phyloP scores from a whole-genome alignment of 2,329 filamentous ascomycete genomes.

The Rutstroemia sp. region DNA sequence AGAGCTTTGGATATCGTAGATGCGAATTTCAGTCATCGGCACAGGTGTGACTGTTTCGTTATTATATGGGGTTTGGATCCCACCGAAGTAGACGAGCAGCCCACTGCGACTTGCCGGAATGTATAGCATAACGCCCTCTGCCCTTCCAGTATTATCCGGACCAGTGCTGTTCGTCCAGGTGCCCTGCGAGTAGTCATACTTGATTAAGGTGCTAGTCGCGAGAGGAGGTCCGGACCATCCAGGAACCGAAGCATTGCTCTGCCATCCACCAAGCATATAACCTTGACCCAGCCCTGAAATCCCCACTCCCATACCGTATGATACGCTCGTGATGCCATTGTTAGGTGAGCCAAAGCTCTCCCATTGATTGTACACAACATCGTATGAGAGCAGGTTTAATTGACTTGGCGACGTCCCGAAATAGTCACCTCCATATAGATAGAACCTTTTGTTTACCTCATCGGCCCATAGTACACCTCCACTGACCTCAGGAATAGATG shows the following conservation, averaged over 20 bases:
- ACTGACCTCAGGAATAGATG: conserved; percentile 43
- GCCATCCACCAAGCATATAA: conserved; percentile 57
- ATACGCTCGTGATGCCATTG: conserved; percentile 37
- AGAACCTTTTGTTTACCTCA: conserved; percentile 54
- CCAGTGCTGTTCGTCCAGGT: conserved; percentile 46
- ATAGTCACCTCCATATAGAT: conserved; percentile 55
- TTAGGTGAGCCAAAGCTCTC: conserved; percentile 36
- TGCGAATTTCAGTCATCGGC: conserved; percentile 43
- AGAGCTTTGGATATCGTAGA: conserved; percentile 53
- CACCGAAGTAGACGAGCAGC: conserved; percentile 55
- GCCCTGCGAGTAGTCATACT: conserved; percentile 47
- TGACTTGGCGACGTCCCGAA: conserved; percentile 35
- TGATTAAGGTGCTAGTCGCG: conserved; percentile 45
- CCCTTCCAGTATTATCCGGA: conserved; percentile 44
- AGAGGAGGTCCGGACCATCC: conserved; percentile 42
- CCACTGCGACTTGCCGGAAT: conserved; percentile 53
- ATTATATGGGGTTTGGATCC: conserved; percentile 39
- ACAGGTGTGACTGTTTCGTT: conserved; percentile 39
- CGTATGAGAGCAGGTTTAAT: conserved; percentile 49
- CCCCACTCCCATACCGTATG: conserved; percentile 50
- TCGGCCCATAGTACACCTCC: conserved; percentile 51
- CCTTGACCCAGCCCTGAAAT: conserved; percentile 47
- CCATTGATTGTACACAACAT: conserved; percentile 50
- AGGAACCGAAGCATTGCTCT: conserved; percentile 44
- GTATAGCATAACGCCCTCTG: conserved; percentile 53